phyloP scores from a whole-genome alignment of 2,329 filamentous ascomycete genomes.

The Cladosporium sp. region DNA sequence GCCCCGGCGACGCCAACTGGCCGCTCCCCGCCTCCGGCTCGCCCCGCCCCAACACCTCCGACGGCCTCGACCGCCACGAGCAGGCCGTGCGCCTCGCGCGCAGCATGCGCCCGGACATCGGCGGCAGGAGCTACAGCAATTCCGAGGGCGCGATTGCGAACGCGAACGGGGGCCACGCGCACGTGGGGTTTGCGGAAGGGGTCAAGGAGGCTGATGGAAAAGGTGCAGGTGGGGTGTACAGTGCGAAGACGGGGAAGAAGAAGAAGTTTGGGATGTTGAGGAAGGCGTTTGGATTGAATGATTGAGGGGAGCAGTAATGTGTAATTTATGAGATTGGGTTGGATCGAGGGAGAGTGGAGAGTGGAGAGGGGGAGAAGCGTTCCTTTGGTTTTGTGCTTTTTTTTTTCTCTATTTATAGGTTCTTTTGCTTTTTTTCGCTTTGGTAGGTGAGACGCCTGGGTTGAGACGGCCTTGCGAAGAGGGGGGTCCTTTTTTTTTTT shows the following conservation, averaged over 20 bases:
- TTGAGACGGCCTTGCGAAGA: too few species aligned
- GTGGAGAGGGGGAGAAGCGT: background rate
- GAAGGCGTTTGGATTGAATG: slow-evolving; percentile 57
- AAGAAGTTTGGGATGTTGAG: slow-evolving; percentile 65
- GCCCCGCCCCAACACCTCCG: slow-evolving; percentile 27
- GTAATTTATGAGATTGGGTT: background rate
- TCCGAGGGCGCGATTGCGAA: slow-evolving; percentile 13
- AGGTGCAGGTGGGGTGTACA: slow-evolving; percentile 23
- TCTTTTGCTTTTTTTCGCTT: background rate
- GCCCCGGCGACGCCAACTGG: slow-evolving; percentile 33
- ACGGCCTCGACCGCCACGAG: slow-evolving; percentile 22
- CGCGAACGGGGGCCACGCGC: background rate
- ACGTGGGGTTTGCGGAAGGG: slow-evolving; percentile 9
- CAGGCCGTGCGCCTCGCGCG: slow-evolving; percentile 20
- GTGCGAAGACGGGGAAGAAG: slow-evolving; percentile 40
- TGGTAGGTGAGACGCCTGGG: background rate
- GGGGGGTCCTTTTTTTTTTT: too few species aligned
- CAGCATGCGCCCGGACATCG: slow-evolving; percentile 20
- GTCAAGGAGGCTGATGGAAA: slow-evolving; percentile 16
- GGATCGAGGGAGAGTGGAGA: background rate
- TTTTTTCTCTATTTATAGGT: background rate
- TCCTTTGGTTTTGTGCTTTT: background rate
- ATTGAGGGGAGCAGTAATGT: slow-evolving; percentile 32
- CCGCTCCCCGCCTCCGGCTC: slow-evolving; percentile 36
- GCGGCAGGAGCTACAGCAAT: slow-evolving; percentile 13